Percentiles rank a stretch among this genome's conserved stretches.
phyloP scores from a whole-genome alignment of 768 basidiomycete species.

The Mycena haematopus region DNA sequence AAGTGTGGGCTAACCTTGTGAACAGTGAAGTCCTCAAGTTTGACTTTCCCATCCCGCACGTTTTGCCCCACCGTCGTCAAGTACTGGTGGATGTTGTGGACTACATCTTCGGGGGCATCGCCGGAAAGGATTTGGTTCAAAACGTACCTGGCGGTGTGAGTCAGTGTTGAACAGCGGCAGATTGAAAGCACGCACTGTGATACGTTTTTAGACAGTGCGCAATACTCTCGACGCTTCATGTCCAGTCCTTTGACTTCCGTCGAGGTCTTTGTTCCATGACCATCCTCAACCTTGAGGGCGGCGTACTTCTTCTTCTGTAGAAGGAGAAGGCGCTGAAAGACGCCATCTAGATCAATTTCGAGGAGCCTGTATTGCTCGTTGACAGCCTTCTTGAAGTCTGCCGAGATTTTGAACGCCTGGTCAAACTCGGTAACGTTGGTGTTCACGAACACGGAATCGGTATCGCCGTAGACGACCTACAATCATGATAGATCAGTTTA shows the following conservation, averaged over 20 bases:
- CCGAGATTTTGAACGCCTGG: slow-evolving; percentile 90
- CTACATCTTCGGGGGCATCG: slow-evolving; percentile 86
- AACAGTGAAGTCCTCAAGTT: slow-evolving; percentile 93
- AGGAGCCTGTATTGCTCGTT: slow-evolving; percentile 95
- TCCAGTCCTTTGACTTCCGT: slow-evolving; percentile 97
- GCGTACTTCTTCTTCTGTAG: slow-evolving; percentile 99
- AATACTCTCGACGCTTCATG: slow-evolving; percentile 99
- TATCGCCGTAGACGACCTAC: slow-evolving; percentile 98
- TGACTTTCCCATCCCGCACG: slow-evolving; percentile 77
- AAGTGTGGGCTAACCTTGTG: slow-evolving; percentile 71
- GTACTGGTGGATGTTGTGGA: slow-evolving; percentile 93
- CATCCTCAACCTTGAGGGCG: slow-evolving; percentile 92
- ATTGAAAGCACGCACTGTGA: slow-evolving; percentile 72
- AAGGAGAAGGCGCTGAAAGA: slow-evolving; percentile 91
- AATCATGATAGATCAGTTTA: background rate
- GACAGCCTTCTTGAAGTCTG: slow-evolving; percentile 92
- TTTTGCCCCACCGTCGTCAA: slow-evolving; percentile 77
- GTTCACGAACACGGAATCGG: slow-evolving; percentile 98
- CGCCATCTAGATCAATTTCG: slow-evolving; percentile 94
- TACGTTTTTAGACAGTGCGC: slow-evolving; percentile 86
- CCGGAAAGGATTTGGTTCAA: slow-evolving; percentile 92
- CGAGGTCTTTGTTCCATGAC: slow-evolving; percentile 60
- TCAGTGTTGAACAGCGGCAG: background rate
- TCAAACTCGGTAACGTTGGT: slow-evolving; percentile 89
- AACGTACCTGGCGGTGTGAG: slow-evolving; percentile 61